These are phyloP conservation scores for Boletellus emodensis DNA, from an alignment of 768 basidiomycete species.

Conservation along the genomic window DNA sequence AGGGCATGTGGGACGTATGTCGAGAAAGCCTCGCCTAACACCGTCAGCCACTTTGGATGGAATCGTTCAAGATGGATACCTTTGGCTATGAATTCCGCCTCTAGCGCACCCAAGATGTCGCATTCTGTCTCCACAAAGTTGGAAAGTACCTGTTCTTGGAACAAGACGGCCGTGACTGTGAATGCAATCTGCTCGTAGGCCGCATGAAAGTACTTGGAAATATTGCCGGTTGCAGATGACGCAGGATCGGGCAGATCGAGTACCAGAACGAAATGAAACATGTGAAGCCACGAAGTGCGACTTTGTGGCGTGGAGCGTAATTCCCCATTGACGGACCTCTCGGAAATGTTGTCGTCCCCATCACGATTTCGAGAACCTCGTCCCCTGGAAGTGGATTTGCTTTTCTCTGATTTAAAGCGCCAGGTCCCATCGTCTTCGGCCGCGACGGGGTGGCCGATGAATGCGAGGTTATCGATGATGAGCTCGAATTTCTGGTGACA, in stretches of 20 bases:
- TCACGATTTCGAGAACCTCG: slow-evolving; percentile 49
- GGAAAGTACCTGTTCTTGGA: slow-evolving; percentile 82
- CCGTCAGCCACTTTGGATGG: slow-evolving; percentile 6
- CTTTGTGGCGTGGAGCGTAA: slow-evolving; percentile 19
- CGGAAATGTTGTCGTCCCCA: slow-evolving; percentile 32
- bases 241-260: slow-evolving; percentile 89
- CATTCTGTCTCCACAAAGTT: slow-evolving; percentile 86
- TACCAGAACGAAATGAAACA: slow-evolving; percentile 84
- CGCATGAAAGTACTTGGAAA: slow-evolving; percentile 77
- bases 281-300: slow-evolving; percentile 55
- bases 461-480: slow-evolving; percentile 84
- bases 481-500: slow-evolving; percentile 96
- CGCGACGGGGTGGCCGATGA: slow-evolving; percentile 93
- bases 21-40: slow-evolving; percentile 55
- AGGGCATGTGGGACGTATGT: slow-evolving; percentile 57
- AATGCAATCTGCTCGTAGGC: slow-evolving; percentile 89
- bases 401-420: slow-evolving; percentile 67
- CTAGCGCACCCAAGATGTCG: slow-evolving; percentile 61
- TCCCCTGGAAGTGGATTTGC: slow-evolving; percentile 48
- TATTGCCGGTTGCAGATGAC: slow-evolving; percentile 72
- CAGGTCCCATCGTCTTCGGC: slow-evolving; percentile 69
- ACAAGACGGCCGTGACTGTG: slow-evolving; percentile 86
- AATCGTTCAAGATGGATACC: slow-evolving; percentile 46
- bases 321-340: slow-evolving; percentile 36
- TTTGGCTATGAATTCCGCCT: slow-evolving; percentile 65